Conservation (phyloP, 176 grass and related monocot genomes). For the Avena sativa region DNA sequence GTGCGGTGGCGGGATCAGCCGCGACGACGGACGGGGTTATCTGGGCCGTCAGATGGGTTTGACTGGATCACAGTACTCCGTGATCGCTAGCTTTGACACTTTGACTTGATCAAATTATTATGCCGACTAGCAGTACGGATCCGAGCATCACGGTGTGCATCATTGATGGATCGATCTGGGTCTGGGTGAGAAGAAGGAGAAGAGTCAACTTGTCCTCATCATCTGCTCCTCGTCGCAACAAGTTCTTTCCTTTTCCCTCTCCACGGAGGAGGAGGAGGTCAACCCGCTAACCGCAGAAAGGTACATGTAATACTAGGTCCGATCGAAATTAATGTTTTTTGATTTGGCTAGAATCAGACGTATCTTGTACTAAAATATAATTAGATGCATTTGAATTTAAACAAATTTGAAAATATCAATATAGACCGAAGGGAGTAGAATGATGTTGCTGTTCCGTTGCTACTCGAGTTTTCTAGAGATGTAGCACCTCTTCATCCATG, state of each 20-base stretch:
- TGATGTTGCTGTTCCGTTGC: not conserved
- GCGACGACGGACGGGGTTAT: not conserved
- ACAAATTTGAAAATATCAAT: too few relatives aligned
- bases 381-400: too few relatives aligned
- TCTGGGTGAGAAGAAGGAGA: not conserved
- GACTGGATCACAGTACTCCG: not conserved
- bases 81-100: not conserved
- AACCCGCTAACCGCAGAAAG: not conserved
- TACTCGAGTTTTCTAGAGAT: not conserved
- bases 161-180: not conserved
- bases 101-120: not conserved
- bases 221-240: not conserved
- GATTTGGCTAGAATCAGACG: too few relatives aligned
- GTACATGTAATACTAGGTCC: not conserved
- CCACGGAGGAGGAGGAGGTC: not conserved
- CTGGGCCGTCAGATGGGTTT: constrained; percentile 23
- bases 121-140: not conserved
- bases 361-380: too few relatives aligned
- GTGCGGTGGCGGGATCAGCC: not conserved
- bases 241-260: not conserved
- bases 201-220: constrained; percentile 20
- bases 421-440: too few relatives aligned
- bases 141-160: not conserved
- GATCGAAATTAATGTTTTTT: too few relatives aligned
- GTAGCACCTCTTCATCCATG: too few relatives aligned